Evolutionary conservation across 225 moss, liverwort and hornwort species (phyloP).

Genomic region (Polytrichum formosum): DNA sequence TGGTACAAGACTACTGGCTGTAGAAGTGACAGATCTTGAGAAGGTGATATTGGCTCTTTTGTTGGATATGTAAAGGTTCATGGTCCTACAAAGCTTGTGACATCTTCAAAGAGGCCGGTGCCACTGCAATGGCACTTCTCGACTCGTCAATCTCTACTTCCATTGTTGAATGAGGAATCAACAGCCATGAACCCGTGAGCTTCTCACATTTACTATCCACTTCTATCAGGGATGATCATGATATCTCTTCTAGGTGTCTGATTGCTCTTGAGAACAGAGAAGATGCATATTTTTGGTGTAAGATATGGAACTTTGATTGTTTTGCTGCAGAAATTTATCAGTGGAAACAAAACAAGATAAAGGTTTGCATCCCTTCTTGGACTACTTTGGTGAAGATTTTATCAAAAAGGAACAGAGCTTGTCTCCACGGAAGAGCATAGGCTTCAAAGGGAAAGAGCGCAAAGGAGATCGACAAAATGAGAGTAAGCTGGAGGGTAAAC

Average conservation of each 20-base stretch:
- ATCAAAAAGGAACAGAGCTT: constrained; percentile 27
- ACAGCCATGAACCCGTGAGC: constrained; percentile 69
- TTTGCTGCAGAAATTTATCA: constrained; percentile 34
- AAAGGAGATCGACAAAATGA: constrained; percentile 19
- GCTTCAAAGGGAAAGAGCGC: constrained; percentile 39
- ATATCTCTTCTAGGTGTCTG: too few relatives aligned
- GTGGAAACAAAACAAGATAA: constrained; percentile 36
- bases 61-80: constrained; percentile 51
- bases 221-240: neutral
- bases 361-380: constrained; percentile 23
- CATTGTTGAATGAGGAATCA: constrained; percentile 65
- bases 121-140: constrained; percentile 91
- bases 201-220: neutral
- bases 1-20: too few relatives aligned
- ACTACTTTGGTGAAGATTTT: constrained; percentile 45
- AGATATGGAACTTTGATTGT: too few relatives aligned
- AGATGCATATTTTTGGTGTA: too few relatives aligned
- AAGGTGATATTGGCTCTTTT: too few relatives aligned
- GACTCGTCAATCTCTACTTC: constrained; percentile 66
- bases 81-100: constrained; percentile 75
- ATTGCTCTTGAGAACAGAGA: too few relatives aligned
- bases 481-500: constrained; percentile 16
- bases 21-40: too few relatives aligned
- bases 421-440: constrained; percentile 23
- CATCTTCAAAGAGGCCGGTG: constrained; percentile 68